Evolutionary conservation across 345 rosid species (phyloP), one percentile per base, ranked within the genome.

Genomic region (Kandelia obovata): DNA sequence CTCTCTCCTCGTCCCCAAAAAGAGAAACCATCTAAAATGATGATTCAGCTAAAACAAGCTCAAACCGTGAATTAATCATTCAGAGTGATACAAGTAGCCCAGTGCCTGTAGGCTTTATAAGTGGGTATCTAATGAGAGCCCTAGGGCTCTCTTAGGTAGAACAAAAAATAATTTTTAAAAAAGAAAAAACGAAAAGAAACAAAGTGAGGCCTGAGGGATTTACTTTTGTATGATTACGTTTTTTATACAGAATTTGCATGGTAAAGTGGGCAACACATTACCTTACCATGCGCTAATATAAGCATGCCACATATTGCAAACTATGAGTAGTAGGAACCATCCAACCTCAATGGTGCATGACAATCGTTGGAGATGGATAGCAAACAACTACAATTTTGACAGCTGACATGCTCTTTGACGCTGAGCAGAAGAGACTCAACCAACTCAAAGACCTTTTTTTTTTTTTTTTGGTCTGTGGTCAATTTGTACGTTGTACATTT

Each of bases 31-130:
- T 23, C 28, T 27, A 8, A 55, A 9, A 55, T 23, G 25, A 27
- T 55, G 28, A 21, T 21, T 53, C 27, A 53, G 23, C 26, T 53
- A 25, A 25, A 43, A 23, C 4, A 21, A 23, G 21, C n/a, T 8
- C 21, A 21, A 23, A 5, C 28, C 27, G 21, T 1, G 23, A 53
- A 8, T 15, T 8, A 53, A 21, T 53, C 27, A 67, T 80, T 69
- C 65, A 76, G 65, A 67, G 77, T 20, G 67, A 73, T 26, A 7
- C 6, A 34, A 8, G 69, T n/a, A 63, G 72, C 37, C 37, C 66
- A 66, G 77, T 70, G 76, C 57, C 34, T 28, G 3, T 78, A 78
- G 81, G 73, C 78, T 76, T 70, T 76, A 65, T 8, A 57, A 64
- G 64, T 51, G 23, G 35, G 17, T 34, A 60, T 65, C 37, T 32